phyloP scores from a whole-genome alignment of 371 early-diverging fungal species.

The Capillidium heterosporum region DNA sequence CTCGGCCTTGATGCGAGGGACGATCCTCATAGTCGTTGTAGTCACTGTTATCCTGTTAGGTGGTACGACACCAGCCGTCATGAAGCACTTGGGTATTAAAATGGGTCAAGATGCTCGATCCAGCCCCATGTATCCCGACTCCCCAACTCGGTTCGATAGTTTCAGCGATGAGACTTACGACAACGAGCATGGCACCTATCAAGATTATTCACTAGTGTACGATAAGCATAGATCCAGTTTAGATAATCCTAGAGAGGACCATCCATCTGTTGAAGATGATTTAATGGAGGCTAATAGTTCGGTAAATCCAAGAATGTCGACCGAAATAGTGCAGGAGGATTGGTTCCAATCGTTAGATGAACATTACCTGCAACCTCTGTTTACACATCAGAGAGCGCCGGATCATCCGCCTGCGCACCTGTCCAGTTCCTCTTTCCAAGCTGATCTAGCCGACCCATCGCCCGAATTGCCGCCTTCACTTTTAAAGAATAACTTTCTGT shows the following conservation, averaged over 20 bases:
- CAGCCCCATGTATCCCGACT: constrained; percentile 5
- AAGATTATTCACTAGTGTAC: constrained; percentile 6
- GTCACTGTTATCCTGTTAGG: constrained; percentile 76
- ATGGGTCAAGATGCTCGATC: constrained; percentile 49
- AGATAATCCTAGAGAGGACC: constrained; percentile 2
- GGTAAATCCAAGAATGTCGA: constrained; percentile 28
- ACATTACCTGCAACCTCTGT: constrained; percentile 57
- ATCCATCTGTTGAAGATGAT: too few relatives aligned
- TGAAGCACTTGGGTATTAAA: constrained; percentile 50
- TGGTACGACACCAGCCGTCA: constrained; percentile 63
- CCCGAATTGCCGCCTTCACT: too few relatives aligned
- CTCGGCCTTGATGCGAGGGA: constrained; percentile 52
- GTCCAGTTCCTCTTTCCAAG: neutral
- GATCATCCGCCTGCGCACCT: neutral
- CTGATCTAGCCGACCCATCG: too few relatives aligned
- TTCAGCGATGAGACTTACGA: constrained; percentile 21
- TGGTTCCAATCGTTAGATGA: constrained; percentile 78
- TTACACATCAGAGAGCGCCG: constrained; percentile 13
- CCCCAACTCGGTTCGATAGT: constrained; percentile 1
- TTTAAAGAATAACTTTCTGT: too few relatives aligned
- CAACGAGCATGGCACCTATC: constrained; percentile 30
- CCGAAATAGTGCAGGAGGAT: constrained; percentile 31
- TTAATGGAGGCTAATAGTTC: constrained; percentile 6
- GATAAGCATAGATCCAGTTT: constrained; percentile 9
- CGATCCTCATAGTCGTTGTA: constrained; percentile 78